Evolutionary conservation across 257 asterid species (phyloP).

Genomic region (Vinca minor): DNA sequence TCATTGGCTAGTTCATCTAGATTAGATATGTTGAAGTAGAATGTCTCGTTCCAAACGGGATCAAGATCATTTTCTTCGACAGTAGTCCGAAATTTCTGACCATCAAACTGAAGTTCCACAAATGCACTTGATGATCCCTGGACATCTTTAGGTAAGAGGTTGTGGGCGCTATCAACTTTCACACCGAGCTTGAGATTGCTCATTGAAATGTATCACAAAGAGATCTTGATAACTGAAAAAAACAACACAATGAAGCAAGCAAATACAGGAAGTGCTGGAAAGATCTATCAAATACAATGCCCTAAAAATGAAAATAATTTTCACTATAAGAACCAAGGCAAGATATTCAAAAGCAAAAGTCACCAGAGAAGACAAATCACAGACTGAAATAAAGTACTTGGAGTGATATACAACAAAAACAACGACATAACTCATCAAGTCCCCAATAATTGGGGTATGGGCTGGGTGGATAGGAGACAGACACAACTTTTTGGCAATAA

Average conservation of each 20-base stretch:
- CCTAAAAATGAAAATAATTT: constrained; percentile 10
- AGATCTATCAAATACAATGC: neutral
- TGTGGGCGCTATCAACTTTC: constrained; percentile 75
- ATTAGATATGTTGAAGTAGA: constrained; percentile 56
- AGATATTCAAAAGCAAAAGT: constrained; percentile 2
- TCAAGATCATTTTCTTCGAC: constrained; percentile 71
- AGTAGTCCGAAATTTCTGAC: constrained; percentile 71
- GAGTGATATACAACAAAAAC: no score
- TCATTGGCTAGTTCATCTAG: constrained; percentile 43
- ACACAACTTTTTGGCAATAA: no score
- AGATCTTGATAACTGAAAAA: neutral
- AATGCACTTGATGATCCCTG: constrained; percentile 63
- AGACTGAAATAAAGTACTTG: no score
- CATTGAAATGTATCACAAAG: constrained; percentile 33
- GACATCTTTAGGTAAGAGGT: constrained; percentile 77
- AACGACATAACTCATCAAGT: no score
- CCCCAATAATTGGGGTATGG: no score
- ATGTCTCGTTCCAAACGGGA: constrained; percentile 75
- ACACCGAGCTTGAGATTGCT: constrained; percentile 75
- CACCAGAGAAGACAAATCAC: no score
- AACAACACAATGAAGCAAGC: neutral
- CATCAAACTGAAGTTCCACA: constrained; percentile 75
- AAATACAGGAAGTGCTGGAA: neutral
- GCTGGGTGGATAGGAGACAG: no score
- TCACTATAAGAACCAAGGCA: neutral